Percentiles rank a stretch among this genome's conserved stretches.
phyloP scores from a whole-genome alignment of 495 filamentous ascomycete genomes.

The Stereocaulon alpinum region DNA sequence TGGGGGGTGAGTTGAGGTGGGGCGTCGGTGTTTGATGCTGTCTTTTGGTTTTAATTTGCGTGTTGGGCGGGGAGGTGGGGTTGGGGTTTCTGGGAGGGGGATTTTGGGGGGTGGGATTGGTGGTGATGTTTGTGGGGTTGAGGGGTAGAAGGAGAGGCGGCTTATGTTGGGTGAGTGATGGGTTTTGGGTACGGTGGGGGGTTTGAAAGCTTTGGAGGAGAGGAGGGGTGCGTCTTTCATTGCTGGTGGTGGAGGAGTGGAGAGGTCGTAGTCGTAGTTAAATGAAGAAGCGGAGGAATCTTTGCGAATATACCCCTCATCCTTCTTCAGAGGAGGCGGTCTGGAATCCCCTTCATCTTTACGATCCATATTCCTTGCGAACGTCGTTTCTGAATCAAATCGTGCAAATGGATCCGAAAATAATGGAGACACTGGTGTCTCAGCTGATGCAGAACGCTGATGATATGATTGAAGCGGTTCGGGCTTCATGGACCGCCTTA shows the following conservation, averaged over 20 bases:
- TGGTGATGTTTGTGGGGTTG: background rate
- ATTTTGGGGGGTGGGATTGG: background rate
- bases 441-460: background rate
- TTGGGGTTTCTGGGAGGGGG: background rate
- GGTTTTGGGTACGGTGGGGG: background rate
- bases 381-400: background rate
- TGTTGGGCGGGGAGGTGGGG: background rate
- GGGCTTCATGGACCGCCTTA: background rate
- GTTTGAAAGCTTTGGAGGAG: background rate
- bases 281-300: background rate
- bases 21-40: background rate
- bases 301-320: too few species aligned
- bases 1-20: background rate
- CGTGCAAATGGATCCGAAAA: background rate
- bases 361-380: background rate
- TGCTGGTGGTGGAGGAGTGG: background rate
- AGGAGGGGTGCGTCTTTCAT: background rate
- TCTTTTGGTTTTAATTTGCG: background rate
- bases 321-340: background rate
- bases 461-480: background rate
- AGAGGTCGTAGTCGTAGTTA: background rate
- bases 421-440: background rate
- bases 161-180: background rate
- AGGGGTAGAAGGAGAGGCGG: background rate
- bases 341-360: background rate